These are phyloP conservation scores for Penicillium robsamsonii DNA, from an alignment of 495 filamentous ascomycete genomes.

Conservation along the genomic window DNA sequence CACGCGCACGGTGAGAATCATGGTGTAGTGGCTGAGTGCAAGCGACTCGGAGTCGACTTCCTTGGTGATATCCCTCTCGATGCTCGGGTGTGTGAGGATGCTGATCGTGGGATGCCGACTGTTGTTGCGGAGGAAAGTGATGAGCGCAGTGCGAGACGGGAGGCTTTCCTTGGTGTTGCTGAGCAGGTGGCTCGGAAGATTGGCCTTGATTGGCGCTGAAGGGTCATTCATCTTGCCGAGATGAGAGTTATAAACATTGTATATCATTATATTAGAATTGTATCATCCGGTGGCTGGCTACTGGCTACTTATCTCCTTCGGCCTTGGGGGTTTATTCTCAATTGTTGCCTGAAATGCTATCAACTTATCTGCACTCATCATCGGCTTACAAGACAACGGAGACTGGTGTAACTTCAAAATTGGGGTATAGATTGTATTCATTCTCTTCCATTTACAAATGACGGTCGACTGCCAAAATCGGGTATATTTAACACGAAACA, in stretches of 20 bases:
- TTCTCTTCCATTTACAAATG: background rate
- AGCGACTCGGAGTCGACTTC: conserved; percentile 66
- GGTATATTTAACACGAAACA: conserved; percentile 18
- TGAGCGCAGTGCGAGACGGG: conserved; percentile 64
- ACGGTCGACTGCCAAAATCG: conserved; percentile 2
- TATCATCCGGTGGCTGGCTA: background rate
- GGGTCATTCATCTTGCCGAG: conserved; percentile 6
- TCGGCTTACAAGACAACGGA: no score
- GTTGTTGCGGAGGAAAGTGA: conserved; percentile 83
- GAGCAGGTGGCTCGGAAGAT: conserved; percentile 56
- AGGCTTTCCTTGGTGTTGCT: conserved; percentile 70
- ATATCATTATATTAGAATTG: conserved; percentile 5
- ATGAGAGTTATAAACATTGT: conserved; percentile 3
- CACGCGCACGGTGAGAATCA: conserved; percentile 46
- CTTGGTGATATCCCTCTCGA: conserved; percentile 90
- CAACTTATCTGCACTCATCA: no score
- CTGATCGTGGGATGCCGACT: conserved; percentile 84
- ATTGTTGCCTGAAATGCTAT: background rate
- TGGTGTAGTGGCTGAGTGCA: conserved; percentile 55
- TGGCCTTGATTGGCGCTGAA: conserved; percentile 34
- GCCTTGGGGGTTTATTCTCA: background rate
- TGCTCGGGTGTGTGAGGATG: conserved; percentile 82
- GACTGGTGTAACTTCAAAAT: background rate
- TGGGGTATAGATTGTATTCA: conserved; percentile 7
- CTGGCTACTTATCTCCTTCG: background rate